Base-by-base conservation (phyloP, 805 yeast species). In the Wickerhamomyces canadensis region DNA sequence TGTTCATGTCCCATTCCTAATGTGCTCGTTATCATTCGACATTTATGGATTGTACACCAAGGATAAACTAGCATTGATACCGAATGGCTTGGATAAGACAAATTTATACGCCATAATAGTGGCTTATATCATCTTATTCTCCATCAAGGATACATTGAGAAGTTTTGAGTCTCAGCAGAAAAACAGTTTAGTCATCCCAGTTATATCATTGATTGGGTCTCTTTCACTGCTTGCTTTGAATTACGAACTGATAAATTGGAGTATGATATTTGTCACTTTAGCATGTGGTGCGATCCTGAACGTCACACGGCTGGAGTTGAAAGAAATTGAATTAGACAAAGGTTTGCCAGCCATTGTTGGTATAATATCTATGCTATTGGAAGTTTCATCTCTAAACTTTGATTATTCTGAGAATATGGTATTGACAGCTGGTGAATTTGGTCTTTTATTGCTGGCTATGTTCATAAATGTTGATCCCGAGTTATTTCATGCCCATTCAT, bases 341-440 rank as follows among this genome's bases (percentile, higher is more conserved):
- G 55, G 56, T 0, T 36, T 49, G 2, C 44, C 49, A 11, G 42
- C 54, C 0, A 27, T 49, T 3, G 40, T 49, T 23, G 68, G 69
- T 3, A 12, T 53, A 2, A 51, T 62, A 38, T 51, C 69, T 3
- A 45, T 62, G 3, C 33, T 60, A 13, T 38, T 66, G 36, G 64
- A 63, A 30, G 54, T 55, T 26, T 38, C 64, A 36, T 62, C 70
- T 2, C 54, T 62, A 34, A 57, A 57, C 33, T 40, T 49, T 8
- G 35, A 40, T 19, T 47, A 38, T 19, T 27, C 34, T 4, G 31
- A 34, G 11, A 18, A 45, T 36, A 31, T 31, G 15, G 6, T 36
- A 7, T 22, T 41, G 10, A 42, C 51, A 6, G 9, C 35, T 8
- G 38, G 40, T 7, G 52, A 52, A 28, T 31, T 52, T 5, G 9